Evolutionary conservation across 2,329 filamentous ascomycete genomes (phyloP).

Genomic region (Cordyceps cateniannulata): DNA sequence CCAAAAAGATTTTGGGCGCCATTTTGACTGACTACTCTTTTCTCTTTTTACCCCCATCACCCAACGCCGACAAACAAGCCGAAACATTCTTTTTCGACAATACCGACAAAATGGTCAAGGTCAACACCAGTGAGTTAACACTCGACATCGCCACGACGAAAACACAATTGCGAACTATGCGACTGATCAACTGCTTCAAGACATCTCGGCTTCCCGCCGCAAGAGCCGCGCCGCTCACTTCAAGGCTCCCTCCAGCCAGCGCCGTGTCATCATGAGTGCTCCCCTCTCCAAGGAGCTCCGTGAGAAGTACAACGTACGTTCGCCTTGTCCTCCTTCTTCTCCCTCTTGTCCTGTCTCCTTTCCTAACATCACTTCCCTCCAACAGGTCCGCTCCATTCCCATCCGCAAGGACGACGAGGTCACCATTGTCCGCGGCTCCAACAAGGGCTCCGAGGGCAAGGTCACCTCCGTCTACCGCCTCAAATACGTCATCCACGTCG

Average conservation of each 20-base stretch:
- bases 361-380: neutral
- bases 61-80: constrained; percentile 24
- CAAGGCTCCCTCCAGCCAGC: constrained; percentile 86
- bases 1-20: constrained; percentile 5
- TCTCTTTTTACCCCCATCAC: constrained; percentile 17
- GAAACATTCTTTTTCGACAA: constrained; percentile 18
- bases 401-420: constrained; percentile 98
- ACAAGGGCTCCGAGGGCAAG: constrained; percentile 99
- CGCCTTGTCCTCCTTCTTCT: neutral
- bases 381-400: constrained; percentile 91
- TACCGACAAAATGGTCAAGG: constrained; percentile 61
- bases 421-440: constrained; percentile 80
- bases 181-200: constrained; percentile 30
- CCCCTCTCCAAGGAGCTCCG: constrained; percentile 93
- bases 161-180: neutral
- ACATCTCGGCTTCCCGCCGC: constrained; percentile 73
- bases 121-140: constrained; percentile 50
- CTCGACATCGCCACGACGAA: neutral
- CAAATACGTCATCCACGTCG: constrained; percentile 96
- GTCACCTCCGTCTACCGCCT: constrained; percentile 96
- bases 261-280: constrained; percentile 95
- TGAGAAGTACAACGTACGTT: constrained; percentile 94
- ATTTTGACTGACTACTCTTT: constrained; percentile 4
- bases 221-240: constrained; percentile 99
- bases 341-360: neutral